Percentiles rank a stretch among this genome's conserved stretches.
Conservation (phyloP, 106 monocot species). For the Acorus gramineus region DNA sequence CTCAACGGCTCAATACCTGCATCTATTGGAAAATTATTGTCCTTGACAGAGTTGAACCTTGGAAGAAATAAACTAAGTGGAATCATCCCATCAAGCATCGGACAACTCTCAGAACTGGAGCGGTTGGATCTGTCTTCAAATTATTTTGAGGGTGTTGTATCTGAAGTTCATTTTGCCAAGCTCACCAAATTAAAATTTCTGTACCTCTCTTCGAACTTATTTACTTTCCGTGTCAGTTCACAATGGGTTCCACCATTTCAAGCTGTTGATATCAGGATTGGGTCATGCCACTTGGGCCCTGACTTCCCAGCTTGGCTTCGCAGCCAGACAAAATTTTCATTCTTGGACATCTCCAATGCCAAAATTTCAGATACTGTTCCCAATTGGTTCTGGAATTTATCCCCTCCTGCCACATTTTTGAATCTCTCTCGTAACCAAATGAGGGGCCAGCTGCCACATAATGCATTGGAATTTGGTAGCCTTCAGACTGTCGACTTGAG, state of each 20-base stretch:
- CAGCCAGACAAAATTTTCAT: not conserved
- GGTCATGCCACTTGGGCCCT: conserved; percentile 4
- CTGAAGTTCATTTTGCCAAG: conserved; percentile 10
- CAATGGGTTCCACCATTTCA: conserved; percentile 27
- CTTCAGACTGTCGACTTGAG: not conserved
- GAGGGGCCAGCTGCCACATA: conserved; percentile 8
- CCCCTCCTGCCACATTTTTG: not conserved
- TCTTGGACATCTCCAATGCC: not conserved
- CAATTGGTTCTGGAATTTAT: conserved; percentile 20
- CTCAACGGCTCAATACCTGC: too few species aligned
- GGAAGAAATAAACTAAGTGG: too few species aligned
- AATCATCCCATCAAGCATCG: not conserved
- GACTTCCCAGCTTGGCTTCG: conserved; percentile 17
- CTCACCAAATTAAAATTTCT: conserved; percentile 2
- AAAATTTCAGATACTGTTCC: conserved; percentile 13
- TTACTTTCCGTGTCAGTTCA: not conserved
- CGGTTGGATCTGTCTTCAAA: not conserved
- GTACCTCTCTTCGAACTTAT: not conserved
- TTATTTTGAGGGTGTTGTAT: conserved; percentile 4
- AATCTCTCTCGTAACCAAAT: conserved; percentile 13
- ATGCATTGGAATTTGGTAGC: not conserved
- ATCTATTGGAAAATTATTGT: too few species aligned
- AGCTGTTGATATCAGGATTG: not conserved
- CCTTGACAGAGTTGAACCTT: too few species aligned
- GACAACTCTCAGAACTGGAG: conserved; percentile 7